Conservation (phyloP, 2,329 filamentous ascomycete species). For the Hypoxylon sp. region DNA sequence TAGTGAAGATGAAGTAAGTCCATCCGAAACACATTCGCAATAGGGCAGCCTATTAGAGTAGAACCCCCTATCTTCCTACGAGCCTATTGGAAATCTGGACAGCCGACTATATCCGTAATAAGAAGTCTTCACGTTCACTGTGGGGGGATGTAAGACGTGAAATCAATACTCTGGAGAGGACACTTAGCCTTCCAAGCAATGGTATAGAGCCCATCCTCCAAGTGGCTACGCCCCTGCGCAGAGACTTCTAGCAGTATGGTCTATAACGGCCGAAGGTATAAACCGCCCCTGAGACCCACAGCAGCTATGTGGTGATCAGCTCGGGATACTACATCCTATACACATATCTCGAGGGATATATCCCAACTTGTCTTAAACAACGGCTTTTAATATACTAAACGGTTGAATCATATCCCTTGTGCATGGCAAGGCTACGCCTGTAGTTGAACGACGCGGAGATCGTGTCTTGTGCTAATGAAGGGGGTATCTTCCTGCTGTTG, state of each 20-base stretch:
- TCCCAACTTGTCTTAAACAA: conserved; percentile 4
- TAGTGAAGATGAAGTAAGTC: background rate
- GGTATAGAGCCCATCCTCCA: background rate
- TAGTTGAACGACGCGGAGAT: conserved; percentile 1
- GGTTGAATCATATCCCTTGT: background rate
- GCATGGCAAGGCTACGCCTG: conserved; percentile 6
- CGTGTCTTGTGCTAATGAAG: background rate
- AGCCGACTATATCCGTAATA: background rate
- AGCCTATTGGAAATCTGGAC: background rate
- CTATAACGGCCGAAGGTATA: background rate
- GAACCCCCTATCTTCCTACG: conserved; percentile 1
- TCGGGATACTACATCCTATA: background rate
- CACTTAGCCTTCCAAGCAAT: background rate
- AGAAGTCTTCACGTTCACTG: background rate
- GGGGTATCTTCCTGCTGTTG: conserved; percentile 1
- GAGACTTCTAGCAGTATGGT: background rate
- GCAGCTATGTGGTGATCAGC: background rate
- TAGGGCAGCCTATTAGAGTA: background rate
- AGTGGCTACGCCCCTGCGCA: background rate
- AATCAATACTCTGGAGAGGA: background rate
- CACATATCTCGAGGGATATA: conserved; percentile 19
- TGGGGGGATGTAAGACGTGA: conserved; percentile 4
- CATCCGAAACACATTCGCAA: conserved; percentile 8
- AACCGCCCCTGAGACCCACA: background rate
- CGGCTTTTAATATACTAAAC: conserved; percentile 9